Conservation (phyloP, 306 rosid species). For the Gillenia trifoliata region DNA sequence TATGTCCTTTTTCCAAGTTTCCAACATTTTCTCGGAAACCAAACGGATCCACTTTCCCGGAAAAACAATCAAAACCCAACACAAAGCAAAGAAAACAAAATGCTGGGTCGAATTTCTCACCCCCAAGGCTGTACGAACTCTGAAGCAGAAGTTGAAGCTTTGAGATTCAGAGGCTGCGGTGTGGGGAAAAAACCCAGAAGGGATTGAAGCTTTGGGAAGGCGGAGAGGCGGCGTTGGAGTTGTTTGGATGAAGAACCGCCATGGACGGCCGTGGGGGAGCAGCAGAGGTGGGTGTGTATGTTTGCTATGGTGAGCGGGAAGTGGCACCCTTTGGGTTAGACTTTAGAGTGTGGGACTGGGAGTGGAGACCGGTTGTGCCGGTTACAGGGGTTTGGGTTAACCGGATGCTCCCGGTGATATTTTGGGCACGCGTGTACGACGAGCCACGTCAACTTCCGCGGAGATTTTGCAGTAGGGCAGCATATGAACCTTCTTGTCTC, state of each 20-base stretch:
- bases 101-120: neutral
- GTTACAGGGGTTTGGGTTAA: neutral
- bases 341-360: neutral
- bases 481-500: constrained; percentile 13
- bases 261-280: constrained; percentile 1
- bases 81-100: neutral
- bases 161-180: too few relatives aligned
- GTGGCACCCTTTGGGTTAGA: neutral
- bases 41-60: neutral
- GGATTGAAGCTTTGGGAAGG: neutral
- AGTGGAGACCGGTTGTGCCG: constrained; percentile 21
- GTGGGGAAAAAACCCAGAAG: constrained; percentile 4
- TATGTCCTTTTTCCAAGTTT: neutral
- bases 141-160: neutral
- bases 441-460: constrained; percentile 1
- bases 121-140: neutral
- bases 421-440: neutral
- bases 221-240: neutral
- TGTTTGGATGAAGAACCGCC: constrained; percentile 10
- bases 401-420: constrained; percentile 6
- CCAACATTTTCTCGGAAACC: constrained; percentile 1
- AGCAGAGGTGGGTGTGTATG: neutral
- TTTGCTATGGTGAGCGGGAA: constrained; percentile 21
- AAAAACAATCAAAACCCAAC: constrained; percentile 1
- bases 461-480: constrained; percentile 8